Evolutionary conservation across 768 basidiomycete species (phyloP).

Genomic region (Trametes maxima): DNA sequence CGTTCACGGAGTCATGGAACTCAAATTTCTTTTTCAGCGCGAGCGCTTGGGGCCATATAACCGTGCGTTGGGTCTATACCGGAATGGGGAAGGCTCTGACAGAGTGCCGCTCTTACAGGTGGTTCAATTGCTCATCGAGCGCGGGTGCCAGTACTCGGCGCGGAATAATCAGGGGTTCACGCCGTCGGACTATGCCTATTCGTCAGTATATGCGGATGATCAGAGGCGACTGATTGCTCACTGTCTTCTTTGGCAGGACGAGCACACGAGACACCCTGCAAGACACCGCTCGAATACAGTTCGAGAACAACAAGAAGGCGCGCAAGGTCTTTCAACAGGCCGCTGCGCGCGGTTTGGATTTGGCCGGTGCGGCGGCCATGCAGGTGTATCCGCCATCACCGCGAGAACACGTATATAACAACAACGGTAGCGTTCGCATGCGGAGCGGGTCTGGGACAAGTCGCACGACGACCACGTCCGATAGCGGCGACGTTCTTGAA

Average conservation of each 20-base stretch:
- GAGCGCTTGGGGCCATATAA: constrained; percentile 84
- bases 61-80: constrained; percentile 48
- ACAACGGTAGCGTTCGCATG: constrained; percentile 52
- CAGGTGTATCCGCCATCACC: constrained; percentile 44
- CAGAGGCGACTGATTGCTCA: constrained; percentile 4
- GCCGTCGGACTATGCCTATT: constrained; percentile 91
- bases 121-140: constrained; percentile 84
- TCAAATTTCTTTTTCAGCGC: constrained; percentile 51
- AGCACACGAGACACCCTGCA: constrained; percentile 77
- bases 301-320: constrained; percentile 77
- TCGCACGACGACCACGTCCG: constrained; percentile 74
- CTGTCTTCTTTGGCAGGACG: constrained; percentile 46
- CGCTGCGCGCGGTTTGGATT: constrained; percentile 66
- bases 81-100: constrained; percentile 29
- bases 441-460: constrained; percentile 83
- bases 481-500: constrained; percentile 66
- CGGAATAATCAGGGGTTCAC: constrained; percentile 92
- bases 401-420: constrained; percentile 34
- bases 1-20: constrained; percentile 7
- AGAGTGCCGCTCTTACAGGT: constrained; percentile 45
- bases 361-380: constrained; percentile 40
- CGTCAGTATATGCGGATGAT: constrained; percentile 49
- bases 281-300: constrained; percentile 77
- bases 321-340: constrained; percentile 74
- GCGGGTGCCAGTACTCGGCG: constrained; percentile 81